Evolutionary conservation across 2,329 filamentous ascomycete genomes (phyloP).

Genomic region (Exophiala bonariae): DNA sequence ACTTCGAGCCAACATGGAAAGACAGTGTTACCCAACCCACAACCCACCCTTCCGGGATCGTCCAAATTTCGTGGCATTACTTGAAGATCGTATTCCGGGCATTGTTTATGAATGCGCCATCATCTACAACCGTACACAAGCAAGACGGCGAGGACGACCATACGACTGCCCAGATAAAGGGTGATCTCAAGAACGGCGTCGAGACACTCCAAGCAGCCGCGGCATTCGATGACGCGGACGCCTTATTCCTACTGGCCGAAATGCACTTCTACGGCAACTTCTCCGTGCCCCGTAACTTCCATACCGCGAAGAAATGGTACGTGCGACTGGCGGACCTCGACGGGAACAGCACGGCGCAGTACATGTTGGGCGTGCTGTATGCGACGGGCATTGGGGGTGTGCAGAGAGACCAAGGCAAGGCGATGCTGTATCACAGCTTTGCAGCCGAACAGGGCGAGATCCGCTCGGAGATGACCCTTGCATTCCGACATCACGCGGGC

Average conservation of each 20-base stretch:
- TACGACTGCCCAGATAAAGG: slow-evolving; percentile 36
- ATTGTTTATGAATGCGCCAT: slow-evolving; percentile 64
- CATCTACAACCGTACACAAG: slow-evolving; percentile 46
- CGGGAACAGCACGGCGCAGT: slow-evolving; percentile 89
- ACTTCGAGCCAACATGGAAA: slow-evolving; percentile 27
- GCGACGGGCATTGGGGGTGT: slow-evolving; percentile 88
- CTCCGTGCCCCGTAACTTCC: slow-evolving; percentile 79
- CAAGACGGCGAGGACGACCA: slow-evolving; percentile 25
- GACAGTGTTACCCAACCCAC: slow-evolving; percentile 36
- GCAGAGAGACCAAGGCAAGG: slow-evolving; percentile 82
- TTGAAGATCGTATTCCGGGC: slow-evolving; percentile 62
- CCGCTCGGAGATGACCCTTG: slow-evolving; percentile 89
- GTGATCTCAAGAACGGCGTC: slow-evolving; percentile 58
- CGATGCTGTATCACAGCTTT: slow-evolving; percentile 91
- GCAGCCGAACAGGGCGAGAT: slow-evolving; percentile 81
- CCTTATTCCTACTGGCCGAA: slow-evolving; percentile 84
- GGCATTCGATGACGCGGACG: slow-evolving; percentile 64
- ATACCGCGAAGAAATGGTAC: slow-evolving; percentile 78
- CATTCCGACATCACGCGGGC: slow-evolving; percentile 79
- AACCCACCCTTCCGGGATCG: slow-evolving; percentile 52
- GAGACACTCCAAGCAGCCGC: slow-evolving; percentile 60
- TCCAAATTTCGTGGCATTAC: slow-evolving; percentile 61
- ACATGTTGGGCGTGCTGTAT: slow-evolving; percentile 95
- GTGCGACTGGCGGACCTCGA: slow-evolving; percentile 70
- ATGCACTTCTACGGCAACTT: slow-evolving; percentile 98